Evolutionary conservation across 768 basidiomycete genomes (phyloP).

Genomic region (Russula virescens): DNA sequence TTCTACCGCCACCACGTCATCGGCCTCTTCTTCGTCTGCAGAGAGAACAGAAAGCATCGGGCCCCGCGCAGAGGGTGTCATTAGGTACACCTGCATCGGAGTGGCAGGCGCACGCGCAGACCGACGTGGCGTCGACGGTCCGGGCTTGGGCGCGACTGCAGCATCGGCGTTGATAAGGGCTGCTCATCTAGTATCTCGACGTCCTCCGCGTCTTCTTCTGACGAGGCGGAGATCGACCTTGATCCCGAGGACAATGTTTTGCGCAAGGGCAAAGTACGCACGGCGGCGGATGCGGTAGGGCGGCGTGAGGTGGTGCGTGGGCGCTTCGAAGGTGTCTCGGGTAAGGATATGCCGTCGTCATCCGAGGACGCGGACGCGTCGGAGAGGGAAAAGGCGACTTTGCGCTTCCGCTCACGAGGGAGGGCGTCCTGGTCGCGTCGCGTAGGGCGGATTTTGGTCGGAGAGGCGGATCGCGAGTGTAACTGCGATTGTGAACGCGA

Average conservation of each 20-base stretch:
- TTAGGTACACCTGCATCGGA: slow-evolving; percentile 13
- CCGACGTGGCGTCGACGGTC: slow-evolving; percentile 21
- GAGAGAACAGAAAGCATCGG: slow-evolving; percentile 5
- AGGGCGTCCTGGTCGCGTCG: background rate
- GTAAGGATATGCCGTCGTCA: slow-evolving; percentile 5
- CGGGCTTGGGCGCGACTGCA: slow-evolving; percentile 4
- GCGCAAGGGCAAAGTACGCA: slow-evolving; percentile 6
- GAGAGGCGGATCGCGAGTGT: too few relatives aligned
- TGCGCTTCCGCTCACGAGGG: background rate
- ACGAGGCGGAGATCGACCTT: background rate
- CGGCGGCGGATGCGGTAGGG: background rate
- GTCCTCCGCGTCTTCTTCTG: slow-evolving; percentile 10
- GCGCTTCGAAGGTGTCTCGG: slow-evolving; percentile 21
- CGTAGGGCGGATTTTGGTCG: slow-evolving; percentile 22
- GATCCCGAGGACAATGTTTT: background rate
- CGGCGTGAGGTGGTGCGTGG: slow-evolving; percentile 9
- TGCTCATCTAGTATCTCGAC: slow-evolving; percentile 4
- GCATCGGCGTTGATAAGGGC: background rate
- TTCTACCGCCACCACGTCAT: background rate
- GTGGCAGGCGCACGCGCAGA: background rate
- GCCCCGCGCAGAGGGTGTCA: slow-evolving; percentile 17
- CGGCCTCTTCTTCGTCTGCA: background rate
- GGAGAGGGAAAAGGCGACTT: slow-evolving; percentile 19
- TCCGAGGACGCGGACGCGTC: slow-evolving; percentile 6
- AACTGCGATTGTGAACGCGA: background rate